These are phyloP conservation scores for Saccharomycopsis selenospora DNA, from an alignment of 805 yeast species.

Conservation along the genomic window DNA sequence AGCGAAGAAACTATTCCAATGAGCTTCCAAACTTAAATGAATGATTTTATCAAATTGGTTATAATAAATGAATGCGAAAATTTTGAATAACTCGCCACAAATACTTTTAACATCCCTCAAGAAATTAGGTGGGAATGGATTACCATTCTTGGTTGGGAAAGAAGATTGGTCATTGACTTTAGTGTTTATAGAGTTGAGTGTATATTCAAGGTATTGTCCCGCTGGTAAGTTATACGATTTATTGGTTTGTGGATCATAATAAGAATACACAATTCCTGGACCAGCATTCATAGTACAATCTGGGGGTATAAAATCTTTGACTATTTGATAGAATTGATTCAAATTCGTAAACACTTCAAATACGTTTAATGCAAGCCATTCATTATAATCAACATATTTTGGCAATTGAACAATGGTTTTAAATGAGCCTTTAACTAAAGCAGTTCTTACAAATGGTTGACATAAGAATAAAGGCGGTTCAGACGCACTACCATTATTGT, in stretches of 20 bases:
- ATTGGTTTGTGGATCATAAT: slow-evolving; percentile 72
- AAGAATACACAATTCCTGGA: slow-evolving; percentile 79
- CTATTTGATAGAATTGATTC: slow-evolving; percentile 83
- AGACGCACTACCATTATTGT: slow-evolving; percentile 11
- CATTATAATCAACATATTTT: slow-evolving; percentile 87
- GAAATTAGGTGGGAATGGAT: slow-evolving; percentile 83
- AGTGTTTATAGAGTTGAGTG: slow-evolving; percentile 80
- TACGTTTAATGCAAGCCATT: slow-evolving; percentile 91
- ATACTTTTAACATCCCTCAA: slow-evolving; percentile 78
- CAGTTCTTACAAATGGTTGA: slow-evolving; percentile 90
- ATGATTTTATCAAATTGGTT: slow-evolving; percentile 90
- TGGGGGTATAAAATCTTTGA: slow-evolving; percentile 85
- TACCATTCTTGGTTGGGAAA: slow-evolving; percentile 87
- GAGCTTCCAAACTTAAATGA: slow-evolving; percentile 91
- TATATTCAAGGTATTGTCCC: slow-evolving; percentile 84
- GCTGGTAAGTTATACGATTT: slow-evolving; percentile 87
- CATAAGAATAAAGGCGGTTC: slow-evolving; percentile 54
- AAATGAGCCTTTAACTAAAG: slow-evolving; percentile 92
- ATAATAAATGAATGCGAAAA: slow-evolving; percentile 91
- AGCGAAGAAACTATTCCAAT: slow-evolving; percentile 96
- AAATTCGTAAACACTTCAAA: slow-evolving; percentile 84
- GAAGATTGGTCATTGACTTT: slow-evolving; percentile 83
- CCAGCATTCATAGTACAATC: slow-evolving; percentile 94
- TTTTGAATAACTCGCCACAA: slow-evolving; percentile 85
- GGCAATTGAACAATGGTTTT: slow-evolving; percentile 94